Percentiles rank a stretch among this genome's conserved stretches.
Evolutionary conservation across 768 basidiomycete genomes (phyloP).

Genomic region (Amanita brunnescens): DNA sequence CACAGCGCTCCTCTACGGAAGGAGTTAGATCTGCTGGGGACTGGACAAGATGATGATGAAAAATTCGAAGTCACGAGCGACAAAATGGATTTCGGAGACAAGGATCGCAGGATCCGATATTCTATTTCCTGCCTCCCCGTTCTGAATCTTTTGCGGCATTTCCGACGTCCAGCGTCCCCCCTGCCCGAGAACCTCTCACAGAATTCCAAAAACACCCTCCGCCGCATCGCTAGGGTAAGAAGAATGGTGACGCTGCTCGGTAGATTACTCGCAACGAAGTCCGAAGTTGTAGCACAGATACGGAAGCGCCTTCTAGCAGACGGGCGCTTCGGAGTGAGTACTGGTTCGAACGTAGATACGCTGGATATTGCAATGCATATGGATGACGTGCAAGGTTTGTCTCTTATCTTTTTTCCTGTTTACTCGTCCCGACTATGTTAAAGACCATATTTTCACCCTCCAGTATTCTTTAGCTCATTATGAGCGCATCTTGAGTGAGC

Average conservation of each 20-base stretch:
- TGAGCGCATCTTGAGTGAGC: slow-evolving; percentile 82
- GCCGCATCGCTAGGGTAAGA: slow-evolving; percentile 72
- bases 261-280: slow-evolving; percentile 70
- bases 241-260: slow-evolving; percentile 72
- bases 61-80: background rate
- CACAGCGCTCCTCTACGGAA: background rate
- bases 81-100: background rate
- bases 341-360: slow-evolving; percentile 36
- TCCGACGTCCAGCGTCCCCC: background rate
- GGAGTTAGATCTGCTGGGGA: background rate
- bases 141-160: background rate
- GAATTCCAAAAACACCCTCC: slow-evolving; percentile 37
- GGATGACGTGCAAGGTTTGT: slow-evolving; percentile 82
- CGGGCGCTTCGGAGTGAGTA: slow-evolving; percentile 24
- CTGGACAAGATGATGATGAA: background rate
- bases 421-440: slow-evolving; percentile 7
- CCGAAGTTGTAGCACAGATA: slow-evolving; percentile 72
- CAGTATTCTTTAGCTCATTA: slow-evolving; percentile 80
- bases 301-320: slow-evolving; percentile 58
- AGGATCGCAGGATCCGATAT: background rate
- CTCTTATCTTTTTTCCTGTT: background rate
- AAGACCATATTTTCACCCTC: slow-evolving; percentile 86
- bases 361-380: slow-evolving; percentile 78
- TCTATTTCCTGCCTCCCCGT: background rate
- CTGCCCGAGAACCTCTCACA: background rate